A percentile compares a stretch with the other conserved stretches of the same genome.
phyloP scores from a whole-genome alignment of 805 yeast genomes.

The Nakazawaea siamensis region DNA sequence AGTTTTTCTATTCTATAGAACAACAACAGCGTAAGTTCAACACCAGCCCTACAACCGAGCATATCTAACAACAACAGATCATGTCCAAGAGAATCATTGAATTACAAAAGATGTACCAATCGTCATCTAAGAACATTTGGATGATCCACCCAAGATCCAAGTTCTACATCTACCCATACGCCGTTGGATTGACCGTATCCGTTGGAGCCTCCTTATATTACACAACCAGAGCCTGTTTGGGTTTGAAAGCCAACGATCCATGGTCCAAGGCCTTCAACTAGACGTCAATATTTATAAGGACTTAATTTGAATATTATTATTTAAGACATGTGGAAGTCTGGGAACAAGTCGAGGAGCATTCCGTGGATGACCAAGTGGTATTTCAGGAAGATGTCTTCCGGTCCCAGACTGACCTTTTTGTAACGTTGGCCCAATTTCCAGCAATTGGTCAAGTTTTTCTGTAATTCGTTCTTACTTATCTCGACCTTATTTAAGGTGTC shows the following conservation, averaged over 20 bases:
- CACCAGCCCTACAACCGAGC: too few relatives aligned
- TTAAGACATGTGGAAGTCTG: constrained; percentile 2
- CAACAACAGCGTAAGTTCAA: too few relatives aligned
- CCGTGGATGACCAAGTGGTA: constrained; percentile 11
- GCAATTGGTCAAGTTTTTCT: constrained; percentile 11
- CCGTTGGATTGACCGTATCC: constrained; percentile 61
- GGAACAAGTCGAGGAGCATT: constrained; percentile 8
- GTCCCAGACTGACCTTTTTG: constrained; percentile 11
- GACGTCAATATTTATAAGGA: too few relatives aligned
- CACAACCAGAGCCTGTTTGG: constrained; percentile 63
- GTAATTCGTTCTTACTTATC: constrained; percentile 11
- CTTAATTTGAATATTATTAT: too few relatives aligned
- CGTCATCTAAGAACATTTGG: constrained; percentile 51
- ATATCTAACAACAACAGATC: background rate
- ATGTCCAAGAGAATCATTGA: constrained; percentile 36
- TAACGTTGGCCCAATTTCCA: constrained; percentile 10
- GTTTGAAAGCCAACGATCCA: constrained; percentile 44
- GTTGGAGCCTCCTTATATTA: constrained; percentile 60
- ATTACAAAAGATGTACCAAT: constrained; percentile 52
- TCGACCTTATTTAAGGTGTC: constrained; percentile 10
- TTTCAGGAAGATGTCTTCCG: constrained; percentile 12
- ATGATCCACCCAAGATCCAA: constrained; percentile 56
- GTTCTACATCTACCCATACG: constrained; percentile 69
- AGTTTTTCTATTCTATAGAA: constrained; percentile 1
- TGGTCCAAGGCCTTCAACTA: too few relatives aligned